phyloP scores from a whole-genome alignment of 495 filamentous ascomycete genomes.

The Baudoinia panamericana region DNA sequence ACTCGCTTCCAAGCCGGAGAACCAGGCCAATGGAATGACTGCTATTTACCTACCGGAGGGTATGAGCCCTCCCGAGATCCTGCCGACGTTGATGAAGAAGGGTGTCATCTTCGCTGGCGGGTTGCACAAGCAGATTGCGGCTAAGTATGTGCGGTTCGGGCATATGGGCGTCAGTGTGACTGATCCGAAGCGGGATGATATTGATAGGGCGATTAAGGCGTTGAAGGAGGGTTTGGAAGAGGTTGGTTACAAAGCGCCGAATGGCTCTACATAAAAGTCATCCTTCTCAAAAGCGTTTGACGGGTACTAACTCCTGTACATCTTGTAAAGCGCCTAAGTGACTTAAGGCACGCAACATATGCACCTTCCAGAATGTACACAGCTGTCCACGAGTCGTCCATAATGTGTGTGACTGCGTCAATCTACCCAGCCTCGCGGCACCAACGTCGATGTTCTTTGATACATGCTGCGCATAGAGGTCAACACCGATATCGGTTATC shows the following conservation, averaged over 20 bases:
- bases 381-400: too few species aligned
- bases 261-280: slow-evolving; percentile 1
- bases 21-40: slow-evolving; percentile 95
- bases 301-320: too few species aligned
- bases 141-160: slow-evolving; percentile 63
- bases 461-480: too few species aligned
- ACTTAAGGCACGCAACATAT: too few species aligned
- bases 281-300: too few species aligned
- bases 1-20: slow-evolving; percentile 66
- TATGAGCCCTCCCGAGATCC: slow-evolving; percentile 61
- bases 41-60: slow-evolving; percentile 87
- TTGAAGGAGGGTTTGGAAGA: slow-evolving; percentile 62
- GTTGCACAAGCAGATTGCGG: slow-evolving; percentile 73
- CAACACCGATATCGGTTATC: too few species aligned
- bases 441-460: too few species aligned
- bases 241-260: slow-evolving; percentile 37
- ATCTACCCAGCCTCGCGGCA: too few species aligned
- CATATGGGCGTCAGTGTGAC: slow-evolving; percentile 94
- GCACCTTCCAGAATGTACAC: too few species aligned
- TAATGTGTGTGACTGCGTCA: too few species aligned
- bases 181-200: slow-evolving; percentile 51
- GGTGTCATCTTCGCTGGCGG: slow-evolving; percentile 91
- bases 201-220: slow-evolving; percentile 67
- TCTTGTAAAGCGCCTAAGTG: too few species aligned
- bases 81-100: slow-evolving; percentile 77